Evolutionary conservation across 116 monocot genomes (phyloP), one percentile per base, ranked within the genome.

Genomic region (Posidonia oceanica): DNA sequence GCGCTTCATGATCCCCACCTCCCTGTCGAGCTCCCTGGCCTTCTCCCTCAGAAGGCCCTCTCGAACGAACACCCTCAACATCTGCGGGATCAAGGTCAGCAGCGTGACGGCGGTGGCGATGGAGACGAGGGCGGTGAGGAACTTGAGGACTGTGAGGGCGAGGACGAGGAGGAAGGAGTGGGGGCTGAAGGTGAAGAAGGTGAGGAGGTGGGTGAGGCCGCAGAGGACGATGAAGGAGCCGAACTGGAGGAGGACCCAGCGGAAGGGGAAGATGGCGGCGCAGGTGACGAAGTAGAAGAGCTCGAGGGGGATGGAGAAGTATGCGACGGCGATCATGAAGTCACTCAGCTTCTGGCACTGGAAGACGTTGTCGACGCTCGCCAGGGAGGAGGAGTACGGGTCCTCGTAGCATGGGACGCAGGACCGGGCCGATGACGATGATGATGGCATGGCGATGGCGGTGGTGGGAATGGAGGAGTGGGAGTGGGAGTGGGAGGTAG

Each of bases 291-390:
- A 88, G 75, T 84, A 88, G 18, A 88, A 69, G 38, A 88, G 84
- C 88, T 88, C 84, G 36, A 88, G 74, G 4, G 88, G 82, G 39
- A 88, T 88, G 54, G 88, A 88, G 70, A 84, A 84, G 71, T 84
- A 82, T 22, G 88, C 84, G 2, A 80, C 61, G 7, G 88, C 68
- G 42, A 88, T 88, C 61, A 88, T 63, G 40, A 88, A 80, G 62
- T 88, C 84, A 39, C 88, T 84, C 36, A 80, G 80, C 73, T 84
- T 80, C 72, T 88, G 88, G 77, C 80, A 84, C 29, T 75, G 77
- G 21, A 82, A 68, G 59, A 84, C 66, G 69, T 59, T 68, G 54
- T 88, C 82, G 3, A 79, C 61, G 61, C 44, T 80, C 59, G 59
- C 14, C 17, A 68, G 51, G 14, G 63, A 14, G 38, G 11, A 38